Percentiles rank a stretch among this genome's conserved stretches.
Conservation (phyloP, 768 basidiomycete species). For the Pleurotus ostreatus region DNA sequence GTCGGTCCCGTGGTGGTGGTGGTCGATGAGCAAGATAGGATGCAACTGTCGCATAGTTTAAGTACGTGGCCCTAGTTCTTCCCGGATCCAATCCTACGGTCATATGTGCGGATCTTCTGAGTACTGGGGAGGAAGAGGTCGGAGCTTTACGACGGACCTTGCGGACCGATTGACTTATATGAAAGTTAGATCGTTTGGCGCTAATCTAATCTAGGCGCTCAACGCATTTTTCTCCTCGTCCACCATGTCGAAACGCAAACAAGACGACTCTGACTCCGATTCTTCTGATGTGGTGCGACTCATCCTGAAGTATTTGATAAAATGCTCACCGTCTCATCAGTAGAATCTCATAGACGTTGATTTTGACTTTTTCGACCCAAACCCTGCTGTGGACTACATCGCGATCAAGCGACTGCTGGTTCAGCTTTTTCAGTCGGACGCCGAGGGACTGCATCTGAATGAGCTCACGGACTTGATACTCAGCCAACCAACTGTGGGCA, state of each 20-base stretch:
- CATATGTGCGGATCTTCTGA: not conserved
- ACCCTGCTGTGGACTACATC: constrained; percentile 78
- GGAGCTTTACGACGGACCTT: not conserved
- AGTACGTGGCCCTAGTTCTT: not conserved
- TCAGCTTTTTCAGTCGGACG: constrained; percentile 74
- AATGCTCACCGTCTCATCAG: constrained; percentile 19
- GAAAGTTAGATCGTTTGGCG: not conserved
- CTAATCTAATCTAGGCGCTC: constrained; percentile 3
- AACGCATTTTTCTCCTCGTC: not conserved
- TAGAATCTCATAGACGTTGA: constrained; percentile 78
- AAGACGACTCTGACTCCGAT: constrained; percentile 49
- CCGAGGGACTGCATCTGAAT: constrained; percentile 63
- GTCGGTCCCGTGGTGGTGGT: too few species aligned
- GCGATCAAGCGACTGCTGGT: constrained; percentile 72
- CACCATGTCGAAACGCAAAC: constrained; percentile 27
- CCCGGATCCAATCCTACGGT: not conserved
- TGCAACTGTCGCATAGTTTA: not conserved
- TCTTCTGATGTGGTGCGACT: constrained; percentile 27
- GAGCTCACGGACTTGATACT: constrained; percentile 80
- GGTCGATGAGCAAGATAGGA: not conserved
- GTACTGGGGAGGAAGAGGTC: not conserved
- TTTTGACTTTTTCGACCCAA: constrained; percentile 92
- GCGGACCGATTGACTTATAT: not conserved
- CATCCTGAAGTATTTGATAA: not conserved
- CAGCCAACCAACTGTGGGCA: constrained; percentile 71